phyloP scores from a whole-genome alignment of 73 alveolate genomes.

The Paramecium primaurelia region DNA sequence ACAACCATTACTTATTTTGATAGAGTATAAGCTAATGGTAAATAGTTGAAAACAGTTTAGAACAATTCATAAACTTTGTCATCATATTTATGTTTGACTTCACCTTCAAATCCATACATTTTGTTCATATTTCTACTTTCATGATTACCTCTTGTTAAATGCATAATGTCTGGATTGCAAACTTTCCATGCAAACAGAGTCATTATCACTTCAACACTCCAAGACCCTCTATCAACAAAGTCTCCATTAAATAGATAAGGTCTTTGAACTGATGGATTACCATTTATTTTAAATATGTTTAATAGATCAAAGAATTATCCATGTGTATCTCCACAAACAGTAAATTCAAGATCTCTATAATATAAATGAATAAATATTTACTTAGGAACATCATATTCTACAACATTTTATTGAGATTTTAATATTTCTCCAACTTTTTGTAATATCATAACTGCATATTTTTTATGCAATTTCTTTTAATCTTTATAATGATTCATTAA shows the following conservation, averaged over 20 bases:
- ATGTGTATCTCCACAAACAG: constrained; percentile 98
- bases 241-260: constrained; percentile 98
- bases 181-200: constrained; percentile 94
- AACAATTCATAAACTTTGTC: constrained; percentile 81
- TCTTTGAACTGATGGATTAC: constrained; percentile 88
- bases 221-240: constrained; percentile 97
- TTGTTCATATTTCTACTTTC: constrained; percentile 89
- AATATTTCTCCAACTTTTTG: constrained; percentile 71
- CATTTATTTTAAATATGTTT: constrained; percentile 90
- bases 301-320: constrained; percentile 95
- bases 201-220: constrained; percentile 92
- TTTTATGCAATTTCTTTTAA: constrained; percentile 88
- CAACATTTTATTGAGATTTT: constrained; percentile 30
- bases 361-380: constrained; percentile 66
- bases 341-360: constrained; percentile 83
- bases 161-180: constrained; percentile 89
- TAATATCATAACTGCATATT: constrained; percentile 83
- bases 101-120: constrained; percentile 97
- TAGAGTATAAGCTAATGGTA: constrained; percentile 93
- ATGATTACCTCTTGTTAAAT: constrained; percentile 97
- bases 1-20: constrained; percentile 88
- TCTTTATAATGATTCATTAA: constrained; percentile 83
- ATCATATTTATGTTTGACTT: constrained; percentile 92
- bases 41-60: constrained; percentile 78
- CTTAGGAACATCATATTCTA: constrained; percentile 41